These are phyloP conservation scores for Penicillium sp. DNA, from an alignment of 2,329 filamentous ascomycete genomes.

Conservation along the genomic window DNA sequence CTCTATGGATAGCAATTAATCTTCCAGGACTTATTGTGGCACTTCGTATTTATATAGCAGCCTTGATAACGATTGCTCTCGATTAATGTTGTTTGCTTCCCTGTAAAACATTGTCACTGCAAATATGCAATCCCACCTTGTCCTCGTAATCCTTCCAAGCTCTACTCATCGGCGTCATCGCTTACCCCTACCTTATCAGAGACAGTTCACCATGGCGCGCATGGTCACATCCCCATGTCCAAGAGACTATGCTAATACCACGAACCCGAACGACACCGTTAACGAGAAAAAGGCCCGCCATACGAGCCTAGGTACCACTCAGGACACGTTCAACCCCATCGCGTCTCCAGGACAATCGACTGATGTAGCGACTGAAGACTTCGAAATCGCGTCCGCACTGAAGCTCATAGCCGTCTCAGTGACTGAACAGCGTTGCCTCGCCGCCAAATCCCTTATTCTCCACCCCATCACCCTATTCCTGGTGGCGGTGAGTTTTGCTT, in stretches of 20 bases:
- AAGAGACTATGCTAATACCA: not conserved
- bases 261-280: not conserved
- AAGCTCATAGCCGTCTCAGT: constrained; percentile 76
- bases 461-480: constrained; percentile 53
- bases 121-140: not conserved
- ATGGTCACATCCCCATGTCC: not conserved
- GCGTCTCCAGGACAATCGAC: constrained; percentile 21
- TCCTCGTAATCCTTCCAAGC: not conserved
- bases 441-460: constrained; percentile 61
- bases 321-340: constrained; percentile 29
- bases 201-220: not conserved
- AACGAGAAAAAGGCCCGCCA: not conserved
- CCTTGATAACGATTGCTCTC: not conserved
- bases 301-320: constrained; percentile 29
- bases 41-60: too few species aligned
- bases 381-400: constrained; percentile 65
- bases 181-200: not conserved
- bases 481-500: constrained; percentile 38
- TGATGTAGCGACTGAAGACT: not conserved
- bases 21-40: not conserved
- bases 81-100: not conserved
- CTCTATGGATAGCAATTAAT: not conserved
- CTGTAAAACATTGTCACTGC: rapidly evolving
- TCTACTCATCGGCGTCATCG: not conserved
- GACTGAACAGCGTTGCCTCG: constrained; percentile 73